A percentile compares a stretch with the other conserved stretches of the same genome.
Conservation (phyloP, 2,329 filamentous ascomycete species). For the Aspergillus ruber region DNA sequence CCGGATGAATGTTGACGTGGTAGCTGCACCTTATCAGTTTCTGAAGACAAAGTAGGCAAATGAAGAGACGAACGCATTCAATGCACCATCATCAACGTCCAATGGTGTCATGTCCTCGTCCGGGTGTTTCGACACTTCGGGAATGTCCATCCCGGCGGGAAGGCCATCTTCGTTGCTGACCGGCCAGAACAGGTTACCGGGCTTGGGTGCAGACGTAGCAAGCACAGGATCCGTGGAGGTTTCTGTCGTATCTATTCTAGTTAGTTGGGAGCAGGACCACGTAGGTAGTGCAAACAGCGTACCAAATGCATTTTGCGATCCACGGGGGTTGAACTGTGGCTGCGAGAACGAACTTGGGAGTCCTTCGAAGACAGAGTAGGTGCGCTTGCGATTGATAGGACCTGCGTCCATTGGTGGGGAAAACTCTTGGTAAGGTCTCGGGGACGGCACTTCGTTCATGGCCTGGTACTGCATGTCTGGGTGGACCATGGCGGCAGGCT, state of each 20-base stretch:
- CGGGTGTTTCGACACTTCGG: slow-evolving; percentile 25
- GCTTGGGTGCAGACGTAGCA: slow-evolving; percentile 25
- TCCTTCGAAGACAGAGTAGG: slow-evolving; percentile 45
- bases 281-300: slow-evolving; percentile 5
- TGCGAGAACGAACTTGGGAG: slow-evolving; percentile 38
- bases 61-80: slow-evolving; percentile 29
- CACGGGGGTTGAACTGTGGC: slow-evolving; percentile 29
- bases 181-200: slow-evolving; percentile 35
- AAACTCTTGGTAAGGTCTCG: slow-evolving; percentile 47
- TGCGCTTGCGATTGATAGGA: slow-evolving; percentile 41
- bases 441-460: slow-evolving; percentile 37
- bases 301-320: slow-evolving; percentile 31
- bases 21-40: slow-evolving; percentile 24
- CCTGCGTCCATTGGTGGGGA: slow-evolving; percentile 44
- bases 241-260: slow-evolving; percentile 17
- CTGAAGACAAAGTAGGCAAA: slow-evolving; percentile 2
- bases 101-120: slow-evolving; percentile 31
- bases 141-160: slow-evolving; percentile 25
- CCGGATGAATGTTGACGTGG: slow-evolving; percentile 35
- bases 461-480: slow-evolving; percentile 38
- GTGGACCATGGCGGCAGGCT: slow-evolving; percentile 33
- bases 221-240: slow-evolving; percentile 33
- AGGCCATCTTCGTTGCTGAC: slow-evolving; percentile 25
- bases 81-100: slow-evolving; percentile 32
- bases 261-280: slow-evolving; percentile 4